phyloP scores from a whole-genome alignment of 768 basidiomycete species.

The Lactifluus echinatus region DNA sequence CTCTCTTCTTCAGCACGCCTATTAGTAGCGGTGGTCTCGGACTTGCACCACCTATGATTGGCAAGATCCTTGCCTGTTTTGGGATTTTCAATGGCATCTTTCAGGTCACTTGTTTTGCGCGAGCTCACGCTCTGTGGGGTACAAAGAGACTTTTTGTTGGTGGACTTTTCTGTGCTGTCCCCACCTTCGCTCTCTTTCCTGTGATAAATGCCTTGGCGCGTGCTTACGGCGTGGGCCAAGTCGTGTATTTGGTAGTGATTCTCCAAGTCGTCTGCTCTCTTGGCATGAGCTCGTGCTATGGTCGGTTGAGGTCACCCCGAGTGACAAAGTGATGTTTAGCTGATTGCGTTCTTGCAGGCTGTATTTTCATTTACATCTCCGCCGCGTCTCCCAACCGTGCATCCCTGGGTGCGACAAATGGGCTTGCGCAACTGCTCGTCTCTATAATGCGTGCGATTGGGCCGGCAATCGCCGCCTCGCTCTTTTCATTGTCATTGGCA shows the following conservation, averaged over 20 bases:
- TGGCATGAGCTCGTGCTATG: conserved; percentile 44
- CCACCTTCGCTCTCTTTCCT: conserved; percentile 52
- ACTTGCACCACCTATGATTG: conserved; percentile 55
- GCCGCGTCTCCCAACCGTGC: conserved; percentile 57
- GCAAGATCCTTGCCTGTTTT: conserved; percentile 50
- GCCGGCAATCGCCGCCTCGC: conserved; percentile 49
- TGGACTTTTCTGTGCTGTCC: conserved; percentile 43
- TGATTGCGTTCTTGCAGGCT: conserved; percentile 34
- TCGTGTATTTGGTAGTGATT: conserved; percentile 44
- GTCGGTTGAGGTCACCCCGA: conserved; percentile 31
- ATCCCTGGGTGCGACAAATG: conserved; percentile 67
- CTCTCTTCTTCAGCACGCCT: conserved; percentile 67
- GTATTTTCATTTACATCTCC: conserved; percentile 62
- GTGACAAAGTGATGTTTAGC: background rate
- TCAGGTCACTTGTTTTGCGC: conserved; percentile 61
- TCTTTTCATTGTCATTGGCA: conserved; percentile 56
- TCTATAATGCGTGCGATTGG: conserved; percentile 40
- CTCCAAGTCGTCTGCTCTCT: conserved; percentile 42
- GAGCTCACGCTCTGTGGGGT: conserved; percentile 50
- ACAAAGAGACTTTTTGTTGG: conserved; percentile 49
- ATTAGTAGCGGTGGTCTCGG: conserved; percentile 61
- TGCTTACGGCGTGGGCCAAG: conserved; percentile 35
- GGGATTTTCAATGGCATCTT: conserved; percentile 58
- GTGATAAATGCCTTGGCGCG: conserved; percentile 49
- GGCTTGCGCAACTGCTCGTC: conserved; percentile 34